Percentiles rank a stretch among this genome's conserved stretches.
phyloP scores from a whole-genome alignment of 768 basidiomycete genomes.

The Calocybe indica region DNA sequence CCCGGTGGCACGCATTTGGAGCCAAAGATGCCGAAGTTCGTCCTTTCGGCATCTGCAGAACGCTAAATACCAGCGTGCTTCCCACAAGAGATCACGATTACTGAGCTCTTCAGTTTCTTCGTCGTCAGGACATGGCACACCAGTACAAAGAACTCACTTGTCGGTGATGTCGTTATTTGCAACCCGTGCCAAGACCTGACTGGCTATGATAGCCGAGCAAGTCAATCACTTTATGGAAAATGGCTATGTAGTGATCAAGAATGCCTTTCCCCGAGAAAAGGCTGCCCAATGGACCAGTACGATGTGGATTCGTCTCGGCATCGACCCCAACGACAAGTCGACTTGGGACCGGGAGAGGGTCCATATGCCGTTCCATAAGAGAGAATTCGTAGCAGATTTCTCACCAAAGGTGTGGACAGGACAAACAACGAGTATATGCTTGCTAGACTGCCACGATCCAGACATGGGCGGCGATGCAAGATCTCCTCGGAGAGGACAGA shows the following conservation, averaged over 20 bases:
- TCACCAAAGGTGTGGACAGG: conserved; percentile 39
- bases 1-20: background rate
- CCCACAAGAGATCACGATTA: no score
- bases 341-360: conserved; percentile 49
- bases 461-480: conserved; percentile 58
- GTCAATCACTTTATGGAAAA: conserved; percentile 49
- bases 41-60: no score
- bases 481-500: conserved; percentile 54
- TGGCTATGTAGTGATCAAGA: conserved; percentile 47
- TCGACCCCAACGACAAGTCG: conserved; percentile 46
- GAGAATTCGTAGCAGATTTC: conserved; percentile 40
- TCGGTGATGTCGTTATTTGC: conserved; percentile 12
- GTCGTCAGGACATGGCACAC: no score
- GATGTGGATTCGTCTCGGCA: conserved; percentile 45
- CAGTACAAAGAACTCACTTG: conserved; percentile 33
- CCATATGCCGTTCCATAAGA: conserved; percentile 50
- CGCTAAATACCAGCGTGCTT: no score
- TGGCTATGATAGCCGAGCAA: conserved; percentile 31
- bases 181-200: background rate
- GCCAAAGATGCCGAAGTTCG: no score
- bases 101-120: no score
- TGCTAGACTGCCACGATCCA: conserved; percentile 8
- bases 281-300: conserved; percentile 43
- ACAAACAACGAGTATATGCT: background rate
- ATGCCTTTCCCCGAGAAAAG: conserved; percentile 47